These are phyloP conservation scores for Pachysandra terminalis DNA, from an alignment of 164 flowering plant genomes.

Conservation along the genomic window DNA sequence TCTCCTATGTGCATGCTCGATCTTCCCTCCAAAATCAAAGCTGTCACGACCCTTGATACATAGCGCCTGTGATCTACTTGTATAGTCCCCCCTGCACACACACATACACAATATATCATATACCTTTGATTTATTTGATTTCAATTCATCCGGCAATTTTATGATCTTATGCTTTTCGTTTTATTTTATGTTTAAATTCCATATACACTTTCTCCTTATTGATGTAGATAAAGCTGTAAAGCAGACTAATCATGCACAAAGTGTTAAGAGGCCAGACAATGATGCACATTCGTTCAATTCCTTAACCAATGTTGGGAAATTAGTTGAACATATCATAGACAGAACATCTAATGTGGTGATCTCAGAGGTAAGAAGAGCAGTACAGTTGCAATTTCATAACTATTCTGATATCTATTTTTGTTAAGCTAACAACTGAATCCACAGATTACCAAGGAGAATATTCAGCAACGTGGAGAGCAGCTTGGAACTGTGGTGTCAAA, in stretches of 20 bases:
- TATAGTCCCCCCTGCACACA: too few species aligned
- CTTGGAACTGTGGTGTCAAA: slow-evolving; percentile 50
- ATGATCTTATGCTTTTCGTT: background rate
- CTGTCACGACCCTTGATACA: too few species aligned
- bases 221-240: slow-evolving; percentile 43
- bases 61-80: too few species aligned
- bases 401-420: background rate
- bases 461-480: slow-evolving; percentile 49
- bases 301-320: slow-evolving; percentile 42
- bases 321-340: slow-evolving; percentile 68
- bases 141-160: background rate
- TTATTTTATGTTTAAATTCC: background rate
- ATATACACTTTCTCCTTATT: slow-evolving; percentile 2
- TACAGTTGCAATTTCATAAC: background rate
- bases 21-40: too few species aligned
- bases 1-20: too few species aligned
- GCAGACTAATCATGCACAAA: slow-evolving; percentile 34
- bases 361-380: slow-evolving; percentile 45
- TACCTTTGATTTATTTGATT: too few species aligned
- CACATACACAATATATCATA: too few species aligned
- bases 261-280: slow-evolving; percentile 28
- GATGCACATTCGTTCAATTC: slow-evolving; percentile 19
- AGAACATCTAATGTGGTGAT: slow-evolving; percentile 52
- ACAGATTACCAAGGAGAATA: slow-evolving; percentile 51
- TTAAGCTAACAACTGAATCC: slow-evolving; percentile 1